Evolutionary conservation across 2,329 filamentous ascomycete species (phyloP), one percentile per base, ranked within the genome.

Genomic region (Magnaporthales sp.): DNA sequence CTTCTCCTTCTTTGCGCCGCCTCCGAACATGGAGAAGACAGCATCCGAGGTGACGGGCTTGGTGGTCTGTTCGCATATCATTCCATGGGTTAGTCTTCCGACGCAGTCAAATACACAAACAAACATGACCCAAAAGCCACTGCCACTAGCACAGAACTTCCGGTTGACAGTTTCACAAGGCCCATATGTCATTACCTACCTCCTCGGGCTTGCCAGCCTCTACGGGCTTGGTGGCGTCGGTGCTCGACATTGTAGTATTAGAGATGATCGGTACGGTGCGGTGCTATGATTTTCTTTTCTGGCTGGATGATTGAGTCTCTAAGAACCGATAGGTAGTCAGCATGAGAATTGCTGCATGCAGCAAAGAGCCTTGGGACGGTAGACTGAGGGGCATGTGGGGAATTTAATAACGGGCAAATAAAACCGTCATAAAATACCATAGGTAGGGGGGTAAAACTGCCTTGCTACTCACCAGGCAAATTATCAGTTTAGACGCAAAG

Each of bases 1-100:
- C 85, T 95, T 96, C 83, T 95, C 92, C 84, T 97, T 98, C 88
- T 96, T 96, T 68, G 91, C 91, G 69, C 95, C 95, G 70, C 95
- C 95, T 73, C 95, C 95, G 77, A 99, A 99, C 95, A 99, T 98
- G 79, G 92, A 94, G 84, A 98, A 98, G 71, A 98, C 91, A 72
- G 86, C 84, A 9, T 86, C 86, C 22, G 83, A 83, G 69, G 82
- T 86, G 66, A 85, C 80, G 67, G 82, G 78, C 74, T 80, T 76
- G 69, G 73, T 51, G 68, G 67, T 68, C 70, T 67, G 46, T 31
- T 24, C 9, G 6, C 10, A 22, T 65, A 4, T 5, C 24, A 22
- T 32, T 9, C 63, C 13, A 15, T 31, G 5, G 29, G 63, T 32
- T 32, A 58, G 10, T 10, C 3, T 56, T 10, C 29, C 22, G 29